These are phyloP conservation scores for Porogramme epimiltina DNA, from an alignment of 1,284 basidiomycete genomes.

Conservation along the genomic window DNA sequence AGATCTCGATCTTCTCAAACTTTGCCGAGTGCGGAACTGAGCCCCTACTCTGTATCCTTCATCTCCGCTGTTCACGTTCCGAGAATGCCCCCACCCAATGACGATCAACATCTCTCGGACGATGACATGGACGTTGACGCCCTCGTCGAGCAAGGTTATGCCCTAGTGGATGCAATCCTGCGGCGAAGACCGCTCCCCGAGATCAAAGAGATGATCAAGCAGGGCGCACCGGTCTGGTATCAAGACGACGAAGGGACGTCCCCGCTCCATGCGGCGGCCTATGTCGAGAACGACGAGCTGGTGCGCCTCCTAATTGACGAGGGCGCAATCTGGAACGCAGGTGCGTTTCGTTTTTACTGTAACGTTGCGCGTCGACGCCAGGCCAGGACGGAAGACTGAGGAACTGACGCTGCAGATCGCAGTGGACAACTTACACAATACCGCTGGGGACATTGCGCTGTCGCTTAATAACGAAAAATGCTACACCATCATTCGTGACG, in stretches of 20 bases:
- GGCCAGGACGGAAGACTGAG: constrained; percentile 74
- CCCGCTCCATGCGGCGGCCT: constrained; percentile 88
- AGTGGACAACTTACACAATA: constrained; percentile 81
- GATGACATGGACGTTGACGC: constrained; percentile 44
- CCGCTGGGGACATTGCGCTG: constrained; percentile 86
- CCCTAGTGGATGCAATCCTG: constrained; percentile 61
- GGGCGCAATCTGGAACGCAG: constrained; percentile 92
- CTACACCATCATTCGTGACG: constrained; percentile 80
- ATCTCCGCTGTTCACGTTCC: no score
- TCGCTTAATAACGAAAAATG: constrained; percentile 78
- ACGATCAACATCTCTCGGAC: constrained; percentile 1
- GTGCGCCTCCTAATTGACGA: constrained; percentile 71
- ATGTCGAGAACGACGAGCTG: constrained; percentile 63
- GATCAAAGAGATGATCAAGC: constrained; percentile 59
- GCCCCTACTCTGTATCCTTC: no score
- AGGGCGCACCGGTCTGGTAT: constrained; percentile 90
- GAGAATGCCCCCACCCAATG: neutral
- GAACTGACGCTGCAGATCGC: constrained; percentile 23
- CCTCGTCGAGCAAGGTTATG: constrained; percentile 53
- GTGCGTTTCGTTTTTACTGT: constrained; percentile 40
- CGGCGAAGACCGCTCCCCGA: constrained; percentile 47
- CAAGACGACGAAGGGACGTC: constrained; percentile 85
- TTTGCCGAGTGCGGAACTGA: no score
- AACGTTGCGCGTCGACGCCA: neutral
- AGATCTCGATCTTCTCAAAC: no score